A percentile compares a stretch with the other conserved stretches of the same genome.
These are phyloP conservation scores for Phenoliferia sp. DNA, from an alignment of 1,284 basidiomycete genomes.

Conservation along the genomic window DNA sequence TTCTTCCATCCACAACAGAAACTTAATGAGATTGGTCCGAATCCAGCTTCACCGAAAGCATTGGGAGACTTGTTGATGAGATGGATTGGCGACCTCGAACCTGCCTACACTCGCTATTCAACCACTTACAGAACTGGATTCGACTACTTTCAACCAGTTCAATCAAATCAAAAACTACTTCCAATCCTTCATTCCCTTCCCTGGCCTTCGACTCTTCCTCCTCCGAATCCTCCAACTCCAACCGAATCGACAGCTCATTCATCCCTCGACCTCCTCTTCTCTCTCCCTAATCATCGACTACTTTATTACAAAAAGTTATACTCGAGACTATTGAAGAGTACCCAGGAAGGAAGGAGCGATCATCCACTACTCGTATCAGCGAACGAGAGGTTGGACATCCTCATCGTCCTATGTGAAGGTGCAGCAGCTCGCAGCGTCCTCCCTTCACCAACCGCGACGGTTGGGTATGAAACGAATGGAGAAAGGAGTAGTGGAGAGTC, in stretches of 20 bases:
- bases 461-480: too few species aligned
- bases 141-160: slow-evolving; percentile 74
- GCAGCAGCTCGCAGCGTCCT: slow-evolving; percentile 27
- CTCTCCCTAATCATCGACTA: slow-evolving; percentile 62
- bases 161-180: slow-evolving; percentile 65
- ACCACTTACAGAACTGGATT: slow-evolving; percentile 70
- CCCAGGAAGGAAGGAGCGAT: slow-evolving; percentile 80
- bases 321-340: slow-evolving; percentile 76
- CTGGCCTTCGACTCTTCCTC: slow-evolving; percentile 48
- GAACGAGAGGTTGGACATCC: slow-evolving; percentile 69
- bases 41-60: slow-evolving; percentile 88
- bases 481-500: not conserved
- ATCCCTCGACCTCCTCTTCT: slow-evolving; percentile 23
- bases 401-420: slow-evolving; percentile 64
- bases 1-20: slow-evolving; percentile 52
- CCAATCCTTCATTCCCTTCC: slow-evolving; percentile 69
- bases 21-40: slow-evolving; percentile 88
- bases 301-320: slow-evolving; percentile 94
- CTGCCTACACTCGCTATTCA: slow-evolving; percentile 78
- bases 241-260: not conserved
- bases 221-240: slow-evolving; percentile 51
- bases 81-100: slow-evolving; percentile 89
- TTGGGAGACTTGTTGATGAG: slow-evolving; percentile 93
- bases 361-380: slow-evolving; percentile 75
- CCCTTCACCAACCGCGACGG: not conserved